A percentile compares a stretch with the other conserved stretches of the same genome.
These are phyloP conservation scores for Amauroascus niger DNA, from an alignment of 2,329 filamentous ascomycete species.

Conservation along the genomic window DNA sequence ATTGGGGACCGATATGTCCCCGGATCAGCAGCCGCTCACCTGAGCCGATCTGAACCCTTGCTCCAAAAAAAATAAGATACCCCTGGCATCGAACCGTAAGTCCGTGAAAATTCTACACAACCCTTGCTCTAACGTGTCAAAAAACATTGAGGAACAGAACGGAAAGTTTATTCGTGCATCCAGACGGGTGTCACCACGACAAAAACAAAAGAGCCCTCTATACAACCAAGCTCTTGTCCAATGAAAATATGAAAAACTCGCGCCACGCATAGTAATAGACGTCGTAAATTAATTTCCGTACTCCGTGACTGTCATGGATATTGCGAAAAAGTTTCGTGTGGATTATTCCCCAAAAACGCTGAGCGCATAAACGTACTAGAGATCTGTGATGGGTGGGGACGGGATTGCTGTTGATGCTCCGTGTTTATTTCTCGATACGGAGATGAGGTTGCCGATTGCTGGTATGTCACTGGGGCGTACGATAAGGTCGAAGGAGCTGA, in stretches of 20 bases:
- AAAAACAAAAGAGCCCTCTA: background rate
- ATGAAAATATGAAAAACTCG: background rate
- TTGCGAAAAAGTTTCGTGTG: constrained; percentile 1
- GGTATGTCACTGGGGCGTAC: background rate
- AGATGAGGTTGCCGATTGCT: background rate
- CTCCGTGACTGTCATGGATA: background rate
- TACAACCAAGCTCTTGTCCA: background rate
- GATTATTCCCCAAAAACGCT: background rate
- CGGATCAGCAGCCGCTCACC: background rate
- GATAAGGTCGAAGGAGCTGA: background rate
- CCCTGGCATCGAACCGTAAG: background rate
- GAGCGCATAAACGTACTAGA: constrained; percentile 1
- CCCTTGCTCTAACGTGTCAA: too few relatives aligned
- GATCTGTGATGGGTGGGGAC: background rate
- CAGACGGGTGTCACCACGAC: too few relatives aligned
- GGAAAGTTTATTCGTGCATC: background rate
- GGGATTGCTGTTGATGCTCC: background rate
- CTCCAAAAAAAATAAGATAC: background rate
- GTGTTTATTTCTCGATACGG: background rate
- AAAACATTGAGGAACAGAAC: background rate
- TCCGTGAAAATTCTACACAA: too few relatives aligned
- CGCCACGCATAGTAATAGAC: background rate
- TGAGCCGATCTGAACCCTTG: background rate
- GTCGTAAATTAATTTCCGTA: background rate
- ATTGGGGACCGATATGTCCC: background rate